Base-by-base conservation (phyloP, 306 rosid genomes). In the Vigna unguiculata region DNA sequence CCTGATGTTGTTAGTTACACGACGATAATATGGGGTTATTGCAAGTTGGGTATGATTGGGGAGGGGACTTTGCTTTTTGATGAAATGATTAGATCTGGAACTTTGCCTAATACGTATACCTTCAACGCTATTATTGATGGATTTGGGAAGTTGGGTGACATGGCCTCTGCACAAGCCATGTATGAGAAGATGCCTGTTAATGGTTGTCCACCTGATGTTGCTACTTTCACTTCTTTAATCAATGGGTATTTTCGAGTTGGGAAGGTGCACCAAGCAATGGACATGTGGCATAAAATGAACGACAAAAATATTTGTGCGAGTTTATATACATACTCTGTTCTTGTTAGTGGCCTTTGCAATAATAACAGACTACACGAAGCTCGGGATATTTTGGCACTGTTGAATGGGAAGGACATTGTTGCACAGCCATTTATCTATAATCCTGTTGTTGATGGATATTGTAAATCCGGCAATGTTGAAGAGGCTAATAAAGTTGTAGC, bases 361-460 rank as follows among this genome's bases (percentile, higher is more conserved):
- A 40, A 21, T 41, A 65, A 41, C 12, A 65, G 71, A 65, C 52
- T 65, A 41, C 19, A 13, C 0, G 34, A 40, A 65, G 71, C 71
- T 65, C 71, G 34, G 12, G 52, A 12, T 19, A 40, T 65, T 40
- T 65, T 65, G 52, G 43, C 34, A 65, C 32, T 65, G 4, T 65
- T 65, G 71, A 65, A 41, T 40, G 11, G 41, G 34, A 65, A 51
- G 6, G 34, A 20, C 71, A 20, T 65, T 65, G 71, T 65, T 65
- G 34, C 71, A 41, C 51, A 20, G 13, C 52, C 71, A 20, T 65
- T 65, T 65, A 3, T 65, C 19, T 65, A 65, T 41, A 65, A 65
- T 65, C 71, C 52, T 41, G 71, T 65, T 21, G 12, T 65, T 65
- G 71, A 65, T 41, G 71, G 71, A 12, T 65, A 65, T 41, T 19